phyloP scores from a whole-genome alignment of 352 stramenopile genomes.

The Phytophthora fragariaefolia region DNA sequence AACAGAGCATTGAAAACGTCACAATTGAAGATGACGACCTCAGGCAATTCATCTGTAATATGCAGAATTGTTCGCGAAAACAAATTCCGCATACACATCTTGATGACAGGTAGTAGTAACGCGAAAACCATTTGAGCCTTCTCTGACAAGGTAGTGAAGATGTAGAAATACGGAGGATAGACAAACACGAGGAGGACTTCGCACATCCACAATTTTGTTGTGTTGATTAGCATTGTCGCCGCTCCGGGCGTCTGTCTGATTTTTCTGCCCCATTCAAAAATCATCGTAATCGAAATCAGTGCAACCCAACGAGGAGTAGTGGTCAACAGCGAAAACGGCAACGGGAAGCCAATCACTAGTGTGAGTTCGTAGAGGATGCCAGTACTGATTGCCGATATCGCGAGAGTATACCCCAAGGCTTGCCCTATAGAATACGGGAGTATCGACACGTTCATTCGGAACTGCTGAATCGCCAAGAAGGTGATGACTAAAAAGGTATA shows the following conservation, averaged over 20 bases:
- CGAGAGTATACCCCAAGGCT: neutral
- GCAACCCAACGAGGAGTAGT: constrained; percentile 5
- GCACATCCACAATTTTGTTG: constrained; percentile 23
- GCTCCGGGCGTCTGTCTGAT: constrained; percentile 7
- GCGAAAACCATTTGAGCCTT: constrained; percentile 18
- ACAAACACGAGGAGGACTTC: constrained; percentile 15
- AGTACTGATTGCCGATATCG: constrained; percentile 3
- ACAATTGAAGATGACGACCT: constrained; percentile 27
- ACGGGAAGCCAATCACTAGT: constrained; percentile 1
- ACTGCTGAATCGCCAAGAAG: constrained; percentile 20
- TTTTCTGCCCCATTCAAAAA: constrained; percentile 8
- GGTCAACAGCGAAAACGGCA: constrained; percentile 20
- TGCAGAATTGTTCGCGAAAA: constrained; percentile 20
- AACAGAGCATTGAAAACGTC: constrained; percentile 38
- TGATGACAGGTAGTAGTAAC: constrained; percentile 22
- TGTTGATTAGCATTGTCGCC: constrained; percentile 12
- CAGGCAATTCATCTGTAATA: constrained; percentile 22
- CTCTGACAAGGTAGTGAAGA: constrained; percentile 11
- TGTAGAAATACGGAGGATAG: constrained; percentile 30
- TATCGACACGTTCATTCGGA: constrained; percentile 16
- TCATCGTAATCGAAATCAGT: constrained; percentile 9
- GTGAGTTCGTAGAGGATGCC: constrained; percentile 20
- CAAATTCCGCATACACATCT: constrained; percentile 22
- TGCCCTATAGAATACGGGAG: constrained; percentile 4
- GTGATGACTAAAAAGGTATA: constrained; percentile 25